These are phyloP conservation scores for Aaosphaeria pasadenensis DNA, from an alignment of 2,329 filamentous ascomycete genomes.

Conservation along the genomic window DNA sequence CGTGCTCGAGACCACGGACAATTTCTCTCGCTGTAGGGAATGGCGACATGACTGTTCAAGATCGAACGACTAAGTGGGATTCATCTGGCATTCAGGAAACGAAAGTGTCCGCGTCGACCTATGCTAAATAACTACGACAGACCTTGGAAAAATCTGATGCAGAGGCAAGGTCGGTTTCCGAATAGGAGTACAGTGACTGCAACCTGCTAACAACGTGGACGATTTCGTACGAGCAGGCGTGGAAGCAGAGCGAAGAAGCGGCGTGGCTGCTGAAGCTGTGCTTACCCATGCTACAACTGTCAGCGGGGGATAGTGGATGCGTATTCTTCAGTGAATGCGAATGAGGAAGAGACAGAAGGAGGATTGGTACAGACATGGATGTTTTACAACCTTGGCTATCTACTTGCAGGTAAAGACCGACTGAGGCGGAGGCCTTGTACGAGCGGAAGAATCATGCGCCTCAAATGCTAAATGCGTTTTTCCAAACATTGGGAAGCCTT, in stretches of 20 bases:
- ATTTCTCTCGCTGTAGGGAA: background rate
- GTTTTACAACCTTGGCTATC: slow-evolving; percentile 4
- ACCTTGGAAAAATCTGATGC: slow-evolving; percentile 36
- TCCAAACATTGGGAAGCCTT: too few species aligned
- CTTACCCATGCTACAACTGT: background rate
- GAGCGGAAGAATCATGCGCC: too few species aligned
- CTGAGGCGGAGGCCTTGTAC: slow-evolving; percentile 8
- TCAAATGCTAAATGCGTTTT: too few species aligned
- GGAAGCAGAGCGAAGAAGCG: slow-evolving; percentile 12
- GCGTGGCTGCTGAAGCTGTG: slow-evolving; percentile 25
- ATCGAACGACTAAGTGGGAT: too few species aligned
- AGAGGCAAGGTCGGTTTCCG: slow-evolving; percentile 27
- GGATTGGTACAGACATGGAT: background rate
- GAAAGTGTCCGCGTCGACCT: background rate
- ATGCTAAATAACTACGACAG: slow-evolving; percentile 18
- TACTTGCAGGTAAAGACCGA: slow-evolving; percentile 1
- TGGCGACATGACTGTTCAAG: background rate
- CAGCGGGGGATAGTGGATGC: background rate
- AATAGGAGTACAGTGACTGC: slow-evolving; percentile 28
- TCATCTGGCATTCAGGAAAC: too few species aligned
- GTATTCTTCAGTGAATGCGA: too few species aligned
- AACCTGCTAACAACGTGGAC: slow-evolving; percentile 31
- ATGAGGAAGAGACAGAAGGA: background rate
- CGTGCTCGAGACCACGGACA: background rate
- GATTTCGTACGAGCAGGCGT: slow-evolving; percentile 27